A percentile compares a stretch with the other conserved stretches of the same genome.
phyloP scores from a whole-genome alignment of 306 rosid species.

The Senna siamea region DNA sequence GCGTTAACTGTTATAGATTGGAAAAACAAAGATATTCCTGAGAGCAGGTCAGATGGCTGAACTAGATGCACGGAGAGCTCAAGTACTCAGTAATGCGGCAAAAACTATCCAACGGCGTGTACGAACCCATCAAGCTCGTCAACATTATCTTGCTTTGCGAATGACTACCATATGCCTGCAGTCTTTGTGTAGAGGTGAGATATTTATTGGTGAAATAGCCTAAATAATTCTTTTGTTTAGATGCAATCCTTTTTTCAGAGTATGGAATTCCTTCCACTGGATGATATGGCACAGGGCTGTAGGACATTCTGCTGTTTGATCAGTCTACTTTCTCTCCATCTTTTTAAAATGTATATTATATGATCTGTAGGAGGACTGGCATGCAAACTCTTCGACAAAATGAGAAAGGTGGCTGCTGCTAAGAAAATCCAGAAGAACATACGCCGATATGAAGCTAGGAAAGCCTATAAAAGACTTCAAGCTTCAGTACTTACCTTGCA shows the following conservation, averaged over 20 bases:
- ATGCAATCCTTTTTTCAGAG: constrained; percentile 9
- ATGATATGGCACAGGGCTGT: constrained; percentile 28
- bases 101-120: constrained; percentile 82
- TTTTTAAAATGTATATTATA: constrained; percentile 36
- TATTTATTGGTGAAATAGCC: constrained; percentile 37
- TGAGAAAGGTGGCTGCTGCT: constrained; percentile 81
- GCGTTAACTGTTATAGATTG: constrained; percentile 68
- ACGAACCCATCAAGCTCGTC: constrained; percentile 80
- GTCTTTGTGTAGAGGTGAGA: constrained; percentile 86
- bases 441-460: constrained; percentile 69
- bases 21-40: constrained; percentile 90
- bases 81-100: constrained; percentile 82
- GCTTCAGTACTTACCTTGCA: constrained; percentile 71
- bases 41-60: constrained; percentile 99
- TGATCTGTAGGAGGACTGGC: constrained; percentile 79
- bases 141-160: constrained; percentile 77
- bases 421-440: constrained; percentile 76
- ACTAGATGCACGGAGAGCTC: constrained; percentile 87
- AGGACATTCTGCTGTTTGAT: constrained; percentile 39
- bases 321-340: constrained; percentile 31
- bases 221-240: constrained; percentile 31
- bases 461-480: constrained; percentile 61
- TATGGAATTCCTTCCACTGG: constrained; percentile 28
- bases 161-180: constrained; percentile 68
- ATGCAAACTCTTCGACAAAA: constrained; percentile 62